Evolutionary conservation across 495 filamentous ascomycete genomes (phyloP), one percentile per base, ranked within the genome.

Genomic region (Tuber melanosporum): DNA sequence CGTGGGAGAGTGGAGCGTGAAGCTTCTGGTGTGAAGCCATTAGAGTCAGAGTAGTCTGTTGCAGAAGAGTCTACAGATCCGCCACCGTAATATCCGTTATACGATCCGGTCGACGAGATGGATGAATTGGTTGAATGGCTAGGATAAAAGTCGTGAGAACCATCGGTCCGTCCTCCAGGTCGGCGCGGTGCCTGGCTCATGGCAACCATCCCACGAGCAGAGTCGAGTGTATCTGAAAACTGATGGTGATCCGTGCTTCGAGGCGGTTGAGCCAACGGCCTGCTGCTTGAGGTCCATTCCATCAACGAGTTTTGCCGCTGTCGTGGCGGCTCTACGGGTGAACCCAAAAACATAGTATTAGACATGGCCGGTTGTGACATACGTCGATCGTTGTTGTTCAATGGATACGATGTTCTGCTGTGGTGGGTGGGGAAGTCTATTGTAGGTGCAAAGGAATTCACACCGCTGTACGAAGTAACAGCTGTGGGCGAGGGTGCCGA

Each of bases 61-160:
- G 95, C 92, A 0, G 95, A 97, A 8, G 93, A 95, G 78, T 96
- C 94, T 70, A 93, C 90, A 1, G 93, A 95, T 42, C 90, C 92
- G 26, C 92, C 91, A 78, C 92, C 93, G 85, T 95, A 94, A 80
- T 93, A 93, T 74, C 88, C 88, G 82, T 90, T 86, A 79, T 89
- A 90, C 69, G 86, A 87, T 44, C 85, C 87, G 26, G 90, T 89
- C 19, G 94, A 97, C 5, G 95, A 99, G 77, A 98, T 93, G 62
- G 96, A 98, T 3, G 96, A 98, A 81, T 89, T 93, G n/a, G 93
- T 89, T 1, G 95, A 98, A 85, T 98, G 95, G 22, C 92, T 89
- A 2, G 95, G 95, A 41, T 95, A 95, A 81, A 98, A 98, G 14
- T 93, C 93, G 84, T 97, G 94, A 3, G 94, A 94, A 47, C 90